These are phyloP conservation scores for Russula vinacea DNA, from an alignment of 768 basidiomycete genomes.

Conservation along the genomic window DNA sequence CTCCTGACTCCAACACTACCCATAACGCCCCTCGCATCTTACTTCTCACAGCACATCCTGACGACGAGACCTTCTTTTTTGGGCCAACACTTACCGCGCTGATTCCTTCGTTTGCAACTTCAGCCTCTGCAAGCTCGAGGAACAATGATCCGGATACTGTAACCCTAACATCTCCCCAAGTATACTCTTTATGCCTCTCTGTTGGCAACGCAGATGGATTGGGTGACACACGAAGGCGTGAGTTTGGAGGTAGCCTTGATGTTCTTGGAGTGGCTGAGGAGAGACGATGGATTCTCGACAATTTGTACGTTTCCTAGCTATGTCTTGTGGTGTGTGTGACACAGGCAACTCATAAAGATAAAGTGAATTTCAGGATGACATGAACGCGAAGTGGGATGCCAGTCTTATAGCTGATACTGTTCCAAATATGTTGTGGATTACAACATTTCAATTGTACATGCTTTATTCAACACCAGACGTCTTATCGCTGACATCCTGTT, in stretches of 20 bases:
- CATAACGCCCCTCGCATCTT: constrained; percentile 40
- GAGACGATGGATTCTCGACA: constrained; percentile 60
- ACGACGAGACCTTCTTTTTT: constrained; percentile 95
- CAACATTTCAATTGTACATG: constrained; percentile 60
- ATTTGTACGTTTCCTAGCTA: constrained; percentile 47
- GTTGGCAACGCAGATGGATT: constrained; percentile 77
- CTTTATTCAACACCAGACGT: not conserved
- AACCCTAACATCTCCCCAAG: constrained; percentile 30
- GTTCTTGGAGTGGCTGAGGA: constrained; percentile 58
- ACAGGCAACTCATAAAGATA: constrained; percentile 27
- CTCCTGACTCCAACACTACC: not conserved
- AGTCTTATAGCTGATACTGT: constrained; percentile 56
- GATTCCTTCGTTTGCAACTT: constrained; percentile 11
- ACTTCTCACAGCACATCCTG: constrained; percentile 87
- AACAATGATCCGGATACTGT: not conserved
- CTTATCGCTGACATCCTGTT: constrained; percentile 19
- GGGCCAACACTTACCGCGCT: constrained; percentile 74
- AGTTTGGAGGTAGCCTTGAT: constrained; percentile 62
- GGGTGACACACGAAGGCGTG: constrained; percentile 54
- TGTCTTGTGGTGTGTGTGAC: constrained; percentile 19
- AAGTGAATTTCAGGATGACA: constrained; percentile 72
- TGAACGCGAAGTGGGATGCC: constrained; percentile 63
- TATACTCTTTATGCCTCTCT: constrained; percentile 72
- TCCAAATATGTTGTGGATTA: constrained; percentile 55
- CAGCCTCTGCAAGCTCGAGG: not conserved